These are phyloP conservation scores for Tetrahymena thermophila DNA, from an alignment of 73 alveolate species.

Conservation along the genomic window DNA sequence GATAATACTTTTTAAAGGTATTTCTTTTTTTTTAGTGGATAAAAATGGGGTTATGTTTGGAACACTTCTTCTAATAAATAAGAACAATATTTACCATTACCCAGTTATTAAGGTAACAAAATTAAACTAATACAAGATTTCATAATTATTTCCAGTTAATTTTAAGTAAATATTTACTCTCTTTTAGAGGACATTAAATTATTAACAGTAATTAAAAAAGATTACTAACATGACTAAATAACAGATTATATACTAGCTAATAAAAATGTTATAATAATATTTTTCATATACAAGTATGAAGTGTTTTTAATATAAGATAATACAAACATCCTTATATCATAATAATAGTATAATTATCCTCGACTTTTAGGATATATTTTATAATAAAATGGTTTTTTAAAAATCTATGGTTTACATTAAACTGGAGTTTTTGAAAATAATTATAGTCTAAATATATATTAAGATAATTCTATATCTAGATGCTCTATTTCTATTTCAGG, in stretches of 20 bases:
- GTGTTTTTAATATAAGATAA: not conserved
- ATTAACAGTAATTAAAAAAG: not conserved
- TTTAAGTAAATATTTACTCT: not conserved
- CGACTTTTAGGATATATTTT: not conserved
- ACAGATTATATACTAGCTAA: not conserved
- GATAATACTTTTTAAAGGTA: not conserved
- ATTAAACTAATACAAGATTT: too few relatives aligned
- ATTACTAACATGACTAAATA: not conserved
- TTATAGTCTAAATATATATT: not conserved
- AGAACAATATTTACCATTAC: not conserved
- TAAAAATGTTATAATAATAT: too few relatives aligned
- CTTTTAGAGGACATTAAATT: not conserved
- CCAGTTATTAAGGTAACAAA: not conserved
- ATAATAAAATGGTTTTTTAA: too few relatives aligned
- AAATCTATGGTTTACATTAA: not conserved
- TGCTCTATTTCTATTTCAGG: not conserved
- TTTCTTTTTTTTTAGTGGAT: not conserved
- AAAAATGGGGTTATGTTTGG: not conserved
- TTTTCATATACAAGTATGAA: not conserved
- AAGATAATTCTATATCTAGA: not conserved
- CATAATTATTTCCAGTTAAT: not conserved
- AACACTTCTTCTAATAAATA: not conserved
- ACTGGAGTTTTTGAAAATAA: not conserved
- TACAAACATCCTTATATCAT: too few relatives aligned
- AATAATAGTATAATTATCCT: not conserved